phyloP scores from a whole-genome alignment of 2,329 filamentous ascomycete genomes.

The Venturiaceae sp. region DNA sequence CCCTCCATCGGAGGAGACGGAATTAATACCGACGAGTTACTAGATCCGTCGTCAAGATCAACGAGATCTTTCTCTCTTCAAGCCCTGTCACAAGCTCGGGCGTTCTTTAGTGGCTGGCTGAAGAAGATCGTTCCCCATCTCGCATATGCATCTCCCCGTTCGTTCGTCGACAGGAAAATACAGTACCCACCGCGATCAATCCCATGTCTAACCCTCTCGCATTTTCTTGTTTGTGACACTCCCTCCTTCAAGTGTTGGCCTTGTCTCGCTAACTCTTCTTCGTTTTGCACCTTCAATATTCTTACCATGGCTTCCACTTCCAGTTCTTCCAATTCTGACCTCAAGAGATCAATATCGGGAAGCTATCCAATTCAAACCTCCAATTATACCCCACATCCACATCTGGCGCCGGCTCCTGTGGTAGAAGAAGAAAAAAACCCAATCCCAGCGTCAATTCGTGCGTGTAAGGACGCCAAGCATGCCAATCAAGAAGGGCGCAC shows the following conservation, averaged over 20 bases:
- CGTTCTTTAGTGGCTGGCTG: background rate
- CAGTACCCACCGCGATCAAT: background rate
- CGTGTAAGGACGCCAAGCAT: slow-evolving; percentile 15
- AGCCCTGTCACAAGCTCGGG: background rate
- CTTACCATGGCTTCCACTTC: background rate
- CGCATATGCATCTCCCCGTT: background rate
- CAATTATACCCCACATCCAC: background rate
- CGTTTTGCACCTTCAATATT: background rate
- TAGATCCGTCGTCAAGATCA: background rate
- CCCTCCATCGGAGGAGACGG: background rate
- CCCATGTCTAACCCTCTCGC: background rate
- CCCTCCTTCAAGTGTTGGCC: background rate
- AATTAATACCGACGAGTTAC: background rate
- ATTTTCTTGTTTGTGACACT: background rate
- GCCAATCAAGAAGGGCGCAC: slow-evolving; percentile 17
- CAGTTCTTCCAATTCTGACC: background rate
- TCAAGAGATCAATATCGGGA: background rate
- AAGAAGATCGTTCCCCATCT: background rate
- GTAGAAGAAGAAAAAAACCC: background rate
- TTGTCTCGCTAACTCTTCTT: background rate
- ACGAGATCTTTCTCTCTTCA: background rate
- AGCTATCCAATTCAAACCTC: slow-evolving; percentile 12
- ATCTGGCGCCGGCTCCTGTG: background rate
- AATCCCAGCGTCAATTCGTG: slow-evolving; percentile 19
- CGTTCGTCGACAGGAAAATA: background rate